Percentiles rank a stretch among this genome's conserved stretches.
Evolutionary conservation across 306 rosid genomes (phyloP).

Genomic region (Vigna mungo): DNA sequence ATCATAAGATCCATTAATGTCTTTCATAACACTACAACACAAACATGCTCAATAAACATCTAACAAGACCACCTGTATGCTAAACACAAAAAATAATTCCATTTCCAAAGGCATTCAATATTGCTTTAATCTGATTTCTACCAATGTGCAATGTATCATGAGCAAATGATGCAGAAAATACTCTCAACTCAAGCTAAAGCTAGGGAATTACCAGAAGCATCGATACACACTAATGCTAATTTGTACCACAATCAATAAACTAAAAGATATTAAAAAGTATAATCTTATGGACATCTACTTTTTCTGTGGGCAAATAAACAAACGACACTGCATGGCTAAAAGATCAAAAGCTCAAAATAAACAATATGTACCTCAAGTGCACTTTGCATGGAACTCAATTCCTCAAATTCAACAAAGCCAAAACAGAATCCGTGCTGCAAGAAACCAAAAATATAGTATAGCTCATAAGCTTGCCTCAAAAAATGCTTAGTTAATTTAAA

Average conservation of each 20-base stretch:
- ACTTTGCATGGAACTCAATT: conserved; percentile 69
- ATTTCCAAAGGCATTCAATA: conserved; percentile 10
- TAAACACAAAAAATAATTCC: conserved; percentile 4
- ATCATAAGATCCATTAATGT: background rate
- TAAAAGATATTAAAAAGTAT: conserved; percentile 15
- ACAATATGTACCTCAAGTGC: conserved; percentile 75
- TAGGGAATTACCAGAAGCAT: background rate
- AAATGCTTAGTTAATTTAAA: conserved; percentile 31
- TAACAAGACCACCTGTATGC: background rate
- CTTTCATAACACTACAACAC: conserved; percentile 20
- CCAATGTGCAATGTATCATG: background rate
- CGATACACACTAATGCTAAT: conserved; percentile 8
- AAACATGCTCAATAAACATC: conserved; percentile 20
- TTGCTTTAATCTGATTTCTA: conserved; percentile 26
- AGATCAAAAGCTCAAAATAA: conserved; percentile 35
- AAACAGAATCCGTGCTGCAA: conserved; percentile 94
- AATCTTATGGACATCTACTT: background rate
- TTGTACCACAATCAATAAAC: conserved; percentile 20
- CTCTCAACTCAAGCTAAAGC: conserved; percentile 16
- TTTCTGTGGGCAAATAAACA: conserved; percentile 30
- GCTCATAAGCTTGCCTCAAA: conserved; percentile 46
- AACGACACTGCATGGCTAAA: conserved; percentile 8
- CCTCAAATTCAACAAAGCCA: conserved; percentile 96
- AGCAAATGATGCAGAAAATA: conserved; percentile 25
- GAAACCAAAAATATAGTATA: conserved; percentile 47